phyloP scores from a whole-genome alignment of 2,329 filamentous ascomycete genomes.

The Venturia oleaginea region DNA sequence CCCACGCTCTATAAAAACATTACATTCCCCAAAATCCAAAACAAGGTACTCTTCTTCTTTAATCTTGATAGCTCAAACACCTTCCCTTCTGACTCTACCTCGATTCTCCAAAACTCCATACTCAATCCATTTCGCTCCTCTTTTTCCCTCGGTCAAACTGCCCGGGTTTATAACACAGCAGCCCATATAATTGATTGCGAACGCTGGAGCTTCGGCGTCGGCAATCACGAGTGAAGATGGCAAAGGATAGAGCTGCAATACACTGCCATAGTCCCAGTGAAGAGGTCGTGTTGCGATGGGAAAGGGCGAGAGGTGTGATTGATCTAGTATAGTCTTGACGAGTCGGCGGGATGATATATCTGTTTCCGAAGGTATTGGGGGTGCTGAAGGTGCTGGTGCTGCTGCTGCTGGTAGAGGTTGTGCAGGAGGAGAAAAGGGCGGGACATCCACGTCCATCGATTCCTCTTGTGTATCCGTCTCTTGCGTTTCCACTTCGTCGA shows the following conservation, averaged over 20 bases:
- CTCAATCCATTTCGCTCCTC: slow-evolving; percentile 75
- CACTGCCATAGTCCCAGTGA: slow-evolving; percentile 76
- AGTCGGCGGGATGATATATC: slow-evolving; percentile 55
- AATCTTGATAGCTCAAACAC: neutral
- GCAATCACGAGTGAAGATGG: slow-evolving; percentile 76
- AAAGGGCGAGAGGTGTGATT: slow-evolving; percentile 83
- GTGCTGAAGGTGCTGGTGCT: slow-evolving; percentile 12
- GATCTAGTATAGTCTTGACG: slow-evolving; percentile 85
- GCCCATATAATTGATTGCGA: slow-evolving; percentile 85
- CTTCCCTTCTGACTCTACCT: slow-evolving; percentile 47
- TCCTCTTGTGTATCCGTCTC: neutral
- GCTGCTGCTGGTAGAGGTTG: slow-evolving; percentile 10
- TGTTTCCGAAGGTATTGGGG: slow-evolving; percentile 26
- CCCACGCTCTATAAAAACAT: neutral
- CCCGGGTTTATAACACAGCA: slow-evolving; percentile 95
- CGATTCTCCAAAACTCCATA: slow-evolving; percentile 59
- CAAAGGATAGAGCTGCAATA: slow-evolving; percentile 76
- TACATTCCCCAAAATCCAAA: no score
- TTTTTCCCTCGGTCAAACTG: slow-evolving; percentile 52
- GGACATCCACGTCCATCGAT: slow-evolving; percentile 4
- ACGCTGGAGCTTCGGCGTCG: slow-evolving; percentile 72
- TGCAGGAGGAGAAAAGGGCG: slow-evolving; percentile 9
- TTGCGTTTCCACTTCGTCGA: slow-evolving; percentile 8
- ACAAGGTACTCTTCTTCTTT: no score
- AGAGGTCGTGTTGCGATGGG: slow-evolving; percentile 69